Percentiles rank a stretch among this genome's conserved stretches.
Evolutionary conservation across 192 early-diverging fungal species (phyloP).

Genomic region (Physocladia obscura): DNA sequence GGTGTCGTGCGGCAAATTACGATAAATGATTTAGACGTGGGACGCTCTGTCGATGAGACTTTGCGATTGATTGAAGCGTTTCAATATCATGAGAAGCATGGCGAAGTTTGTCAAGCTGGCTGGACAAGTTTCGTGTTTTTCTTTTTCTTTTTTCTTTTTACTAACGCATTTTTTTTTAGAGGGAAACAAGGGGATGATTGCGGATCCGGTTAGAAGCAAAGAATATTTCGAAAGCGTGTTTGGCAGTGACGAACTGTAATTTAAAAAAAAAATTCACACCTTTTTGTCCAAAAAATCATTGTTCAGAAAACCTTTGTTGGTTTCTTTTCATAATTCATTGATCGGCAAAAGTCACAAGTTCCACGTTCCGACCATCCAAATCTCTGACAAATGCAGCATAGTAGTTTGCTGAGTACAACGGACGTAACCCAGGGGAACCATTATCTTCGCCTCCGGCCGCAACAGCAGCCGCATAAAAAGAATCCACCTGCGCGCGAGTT

Average conservation of each 20-base stretch:
- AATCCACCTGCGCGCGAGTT: constrained; percentile 14
- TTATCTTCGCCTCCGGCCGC: constrained; percentile 32
- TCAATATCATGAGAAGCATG: constrained; percentile 83
- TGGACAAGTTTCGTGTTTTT: constrained; percentile 21
- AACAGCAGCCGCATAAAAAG: constrained; percentile 30
- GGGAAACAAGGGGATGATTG: constrained; percentile 73
- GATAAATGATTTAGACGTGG: constrained; percentile 71
- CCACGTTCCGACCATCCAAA: constrained; percentile 29
- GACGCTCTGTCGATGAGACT: constrained; percentile 74
- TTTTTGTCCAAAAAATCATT: not conserved
- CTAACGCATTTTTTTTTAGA: constrained; percentile 82
- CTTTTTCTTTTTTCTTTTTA: constrained; percentile 37
- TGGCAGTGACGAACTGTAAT: constrained; percentile 21
- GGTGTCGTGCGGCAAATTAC: constrained; percentile 83
- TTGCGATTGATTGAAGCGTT: constrained; percentile 88
- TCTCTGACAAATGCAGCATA: constrained; percentile 34
- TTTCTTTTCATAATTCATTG: too few relatives aligned
- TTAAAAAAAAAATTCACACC: not conserved
- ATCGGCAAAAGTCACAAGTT: constrained; percentile 7
- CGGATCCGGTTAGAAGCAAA: constrained; percentile 61
- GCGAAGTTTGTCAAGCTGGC: constrained; percentile 37
- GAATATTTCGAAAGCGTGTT: constrained; percentile 61
- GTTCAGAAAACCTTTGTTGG: too few relatives aligned
- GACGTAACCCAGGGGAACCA: constrained; percentile 26
- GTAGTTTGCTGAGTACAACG: constrained; percentile 23